Base-by-base conservation (phyloP, 495 filamentous ascomycete genomes). In the Neurospora sp. region DNA sequence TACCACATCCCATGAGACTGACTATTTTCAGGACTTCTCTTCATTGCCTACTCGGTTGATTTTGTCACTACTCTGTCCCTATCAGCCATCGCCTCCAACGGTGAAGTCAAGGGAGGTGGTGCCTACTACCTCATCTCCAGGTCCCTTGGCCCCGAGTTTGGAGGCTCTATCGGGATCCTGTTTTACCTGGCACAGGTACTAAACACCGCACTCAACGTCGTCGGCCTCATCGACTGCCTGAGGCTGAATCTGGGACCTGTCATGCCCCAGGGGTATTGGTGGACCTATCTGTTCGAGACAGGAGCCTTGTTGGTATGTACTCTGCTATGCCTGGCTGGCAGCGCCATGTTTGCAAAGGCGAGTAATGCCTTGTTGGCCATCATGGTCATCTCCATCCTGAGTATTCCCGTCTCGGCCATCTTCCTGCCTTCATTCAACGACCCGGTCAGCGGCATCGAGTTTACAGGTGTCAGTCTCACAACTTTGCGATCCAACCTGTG, bases 101-200 rank as follows among this genome's bases (percentile, higher is more conserved):
- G 93, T 37, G 94, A 93, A 46, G 93, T 97, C 72, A 89, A 93
- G 73, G 93, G 93, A 40, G 93, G 93, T 16, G 93, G 93, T 59
- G 93, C 93, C 38, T 97, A 97, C 78, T 97, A 95, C 74, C 82
- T 97, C 71, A 97, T 97, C 69, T 96, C 93, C 16, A 88, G 93
- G 70, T 94, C 92, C 40, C 82, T 97, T 22, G 93, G 93, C 5
- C 93, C 93, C 14, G 93, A 97, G 75, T 97, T 97, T 78, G 93
- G 93, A 40, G 93, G 93, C n/a, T 93, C 91, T 5, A 97, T 97
- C 69, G 93, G 93, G 3, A 82, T 96, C n/a, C 89, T 97, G 10
- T 95, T 96, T 79, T 97, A 95, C 78, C 82, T 96, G 18, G 93
- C 93, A 18, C 90, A 91, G 74, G 91, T 92, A 1, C 88, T 97